phyloP scores from a whole-genome alignment of 1,139 yeast genomes.

The Keqinozyma sinolaborantium region DNA sequence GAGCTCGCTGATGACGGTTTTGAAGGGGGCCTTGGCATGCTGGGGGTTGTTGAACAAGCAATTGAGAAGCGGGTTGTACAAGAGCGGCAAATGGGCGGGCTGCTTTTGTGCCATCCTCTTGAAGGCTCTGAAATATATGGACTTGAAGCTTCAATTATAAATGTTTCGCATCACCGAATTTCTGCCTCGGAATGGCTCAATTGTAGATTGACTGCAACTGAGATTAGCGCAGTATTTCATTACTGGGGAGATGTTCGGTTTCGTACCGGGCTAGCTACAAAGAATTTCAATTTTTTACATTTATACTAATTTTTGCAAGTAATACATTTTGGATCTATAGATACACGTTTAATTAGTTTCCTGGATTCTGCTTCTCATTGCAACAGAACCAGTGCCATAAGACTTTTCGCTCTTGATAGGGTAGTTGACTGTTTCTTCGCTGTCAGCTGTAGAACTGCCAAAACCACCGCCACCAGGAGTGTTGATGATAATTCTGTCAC shows the following conservation, averaged over 20 bases:
- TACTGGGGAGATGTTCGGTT: too few species aligned
- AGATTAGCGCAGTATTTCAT: too few species aligned
- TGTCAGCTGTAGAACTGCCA: constrained; percentile 17
- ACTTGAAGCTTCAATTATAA: too few species aligned
- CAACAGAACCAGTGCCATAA: constrained; percentile 36
- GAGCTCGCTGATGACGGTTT: constrained; percentile 41
- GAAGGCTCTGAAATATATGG: too few species aligned
- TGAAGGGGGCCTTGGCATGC: constrained; percentile 48
- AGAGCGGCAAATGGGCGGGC: constrained; percentile 27
- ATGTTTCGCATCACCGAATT: too few species aligned
- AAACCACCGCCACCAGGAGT: constrained; percentile 54
- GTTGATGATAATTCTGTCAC: constrained; percentile 39
- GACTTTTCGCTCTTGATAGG: constrained; percentile 20
- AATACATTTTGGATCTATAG: too few species aligned
- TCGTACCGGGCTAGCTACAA: too few species aligned
- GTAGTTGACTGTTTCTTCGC: constrained; percentile 14
- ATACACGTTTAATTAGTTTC: constrained; percentile 36
- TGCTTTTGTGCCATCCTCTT: neutral
- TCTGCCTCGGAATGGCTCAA: too few species aligned
- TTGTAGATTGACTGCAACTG: constrained; percentile 1
- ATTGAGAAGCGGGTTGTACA: constrained; percentile 65
- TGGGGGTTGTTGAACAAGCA: constrained; percentile 66
- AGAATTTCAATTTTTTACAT: too few species aligned
- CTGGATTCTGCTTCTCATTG: constrained; percentile 27
- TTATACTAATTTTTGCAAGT: too few species aligned